Evolutionary conservation across 768 basidiomycete species (phyloP).

Genomic region (Boletus pseudopeckii): DNA sequence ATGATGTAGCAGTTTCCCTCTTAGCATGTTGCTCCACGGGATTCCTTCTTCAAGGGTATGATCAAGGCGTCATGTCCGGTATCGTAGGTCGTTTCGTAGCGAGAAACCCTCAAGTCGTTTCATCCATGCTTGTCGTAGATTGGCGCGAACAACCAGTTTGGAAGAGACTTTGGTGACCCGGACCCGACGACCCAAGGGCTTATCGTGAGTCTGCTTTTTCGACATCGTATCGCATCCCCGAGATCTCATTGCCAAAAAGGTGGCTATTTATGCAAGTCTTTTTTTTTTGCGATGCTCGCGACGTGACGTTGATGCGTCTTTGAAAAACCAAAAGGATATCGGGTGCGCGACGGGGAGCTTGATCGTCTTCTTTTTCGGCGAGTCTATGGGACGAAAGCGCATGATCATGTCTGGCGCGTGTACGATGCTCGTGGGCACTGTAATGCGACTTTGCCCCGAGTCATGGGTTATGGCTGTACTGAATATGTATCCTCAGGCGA

Average conservation of each 20-base stretch:
- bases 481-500: neutral
- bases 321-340: neutral
- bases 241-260: neutral
- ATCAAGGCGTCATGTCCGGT: neutral
- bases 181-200: neutral
- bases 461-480: neutral
- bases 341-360: neutral
- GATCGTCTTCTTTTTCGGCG: neutral
- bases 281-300: neutral
- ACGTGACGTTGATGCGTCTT: neutral
- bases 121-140: neutral
- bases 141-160: neutral
- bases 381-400: neutral
- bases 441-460: neutral
- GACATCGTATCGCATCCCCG: neutral
- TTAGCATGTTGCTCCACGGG: neutral
- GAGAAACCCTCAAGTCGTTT: neutral
- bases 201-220: neutral
- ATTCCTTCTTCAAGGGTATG: neutral
- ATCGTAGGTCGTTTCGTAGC: neutral
- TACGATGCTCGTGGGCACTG: neutral
- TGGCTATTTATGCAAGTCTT: neutral
- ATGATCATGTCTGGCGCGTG: neutral
- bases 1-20: neutral
- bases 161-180: neutral